A percentile compares a stretch with the other conserved stretches of the same genome.
Conservation (phyloP, 495 filamentous ascomycete genomes). For the Neurospora tetraspora region DNA sequence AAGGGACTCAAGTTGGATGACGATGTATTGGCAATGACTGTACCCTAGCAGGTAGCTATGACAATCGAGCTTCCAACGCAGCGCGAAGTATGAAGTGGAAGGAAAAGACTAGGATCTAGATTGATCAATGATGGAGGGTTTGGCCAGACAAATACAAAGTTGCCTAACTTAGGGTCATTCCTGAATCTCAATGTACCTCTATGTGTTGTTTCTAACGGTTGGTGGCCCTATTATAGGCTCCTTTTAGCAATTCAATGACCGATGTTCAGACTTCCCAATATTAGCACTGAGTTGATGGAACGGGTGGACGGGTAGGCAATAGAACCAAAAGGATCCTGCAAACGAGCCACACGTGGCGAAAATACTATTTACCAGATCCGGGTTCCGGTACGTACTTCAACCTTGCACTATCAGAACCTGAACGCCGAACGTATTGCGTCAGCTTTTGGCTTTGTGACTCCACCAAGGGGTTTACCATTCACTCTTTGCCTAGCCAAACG, state of each 20-base stretch:
- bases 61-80: not conserved
- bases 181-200: not conserved
- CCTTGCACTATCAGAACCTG: not conserved
- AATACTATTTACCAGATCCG: not conserved
- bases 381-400: not conserved
- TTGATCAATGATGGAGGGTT: not conserved
- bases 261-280: not conserved
- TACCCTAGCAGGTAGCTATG: too few species aligned
- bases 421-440: not conserved
- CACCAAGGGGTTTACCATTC: not conserved
- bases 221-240: not conserved
- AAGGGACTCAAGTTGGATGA: not conserved
- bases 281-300: not conserved
- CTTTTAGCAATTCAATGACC: not conserved
- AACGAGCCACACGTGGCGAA: not conserved
- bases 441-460: not conserved
- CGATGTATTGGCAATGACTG: not conserved
- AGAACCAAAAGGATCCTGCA: not conserved
- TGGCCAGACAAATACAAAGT: not conserved
- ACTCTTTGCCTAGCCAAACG: not conserved
- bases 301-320: not conserved
- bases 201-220: not conserved
- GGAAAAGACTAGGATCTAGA: not conserved
- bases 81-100: not conserved
- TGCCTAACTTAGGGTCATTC: not conserved